Percentiles rank a stretch among this genome's conserved stretches.
Evolutionary conservation across 2,329 filamentous ascomycete genomes (phyloP).

Genomic region (Annulohypoxylon truncatum): DNA sequence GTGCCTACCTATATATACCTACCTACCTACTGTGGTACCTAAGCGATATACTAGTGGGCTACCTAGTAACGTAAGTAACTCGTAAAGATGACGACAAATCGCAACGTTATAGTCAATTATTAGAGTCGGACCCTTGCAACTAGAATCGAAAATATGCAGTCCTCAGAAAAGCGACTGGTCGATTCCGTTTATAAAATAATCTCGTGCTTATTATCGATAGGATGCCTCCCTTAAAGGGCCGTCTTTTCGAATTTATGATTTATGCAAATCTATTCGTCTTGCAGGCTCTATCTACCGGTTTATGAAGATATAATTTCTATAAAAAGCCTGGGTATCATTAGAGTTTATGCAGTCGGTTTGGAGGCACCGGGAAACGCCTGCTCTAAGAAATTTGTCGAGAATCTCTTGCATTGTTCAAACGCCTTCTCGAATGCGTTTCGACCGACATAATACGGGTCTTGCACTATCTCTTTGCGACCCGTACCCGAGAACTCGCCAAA

Average conservation of each 20-base stretch:
- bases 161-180: too few species aligned
- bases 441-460: slow-evolving; percentile 95
- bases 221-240: background rate
- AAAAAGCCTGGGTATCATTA: slow-evolving; percentile 29
- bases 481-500: slow-evolving; percentile 85
- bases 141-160: too few species aligned
- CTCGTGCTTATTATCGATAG: background rate
- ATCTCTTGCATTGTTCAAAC: slow-evolving; percentile 85
- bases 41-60: too few species aligned
- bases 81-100: slow-evolving; percentile 21
- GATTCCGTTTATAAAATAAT: background rate
- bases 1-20: too few species aligned
- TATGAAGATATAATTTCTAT: slow-evolving; percentile 7
- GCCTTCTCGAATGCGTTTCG: slow-evolving; percentile 82
- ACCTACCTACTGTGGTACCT: too few species aligned
- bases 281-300: background rate
- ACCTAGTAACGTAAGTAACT: background rate
- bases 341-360: slow-evolving; percentile 29
- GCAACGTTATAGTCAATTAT: background rate
- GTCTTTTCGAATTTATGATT: background rate
- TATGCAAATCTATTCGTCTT: background rate
- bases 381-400: slow-evolving; percentile 80
- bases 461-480: slow-evolving; percentile 75
- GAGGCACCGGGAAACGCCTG: slow-evolving; percentile 61
- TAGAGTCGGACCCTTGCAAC: background rate